Conservation (phyloP, 2,329 filamentous ascomycete species). For the Botrytis porri region DNA sequence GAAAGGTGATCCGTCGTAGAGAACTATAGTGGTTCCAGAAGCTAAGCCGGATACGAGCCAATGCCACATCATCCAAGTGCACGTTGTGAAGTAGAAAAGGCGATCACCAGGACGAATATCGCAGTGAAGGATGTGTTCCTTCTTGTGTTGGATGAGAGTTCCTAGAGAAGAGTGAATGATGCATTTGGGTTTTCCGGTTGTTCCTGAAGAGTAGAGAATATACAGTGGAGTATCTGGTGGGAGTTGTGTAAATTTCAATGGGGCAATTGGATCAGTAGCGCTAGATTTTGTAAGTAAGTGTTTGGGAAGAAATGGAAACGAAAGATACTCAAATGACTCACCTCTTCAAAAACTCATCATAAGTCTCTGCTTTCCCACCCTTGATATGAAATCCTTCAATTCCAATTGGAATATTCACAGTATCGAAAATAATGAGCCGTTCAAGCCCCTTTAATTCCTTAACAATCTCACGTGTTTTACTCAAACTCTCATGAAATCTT, state of each 20-base stretch:
- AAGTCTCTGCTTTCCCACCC: conserved; percentile 42
- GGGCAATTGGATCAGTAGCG: conserved; percentile 35
- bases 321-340: conserved; percentile 20
- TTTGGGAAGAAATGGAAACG: conserved; percentile 27
- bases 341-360: conserved; percentile 44
- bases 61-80: conserved; percentile 99
- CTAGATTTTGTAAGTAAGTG: conserved; percentile 24
- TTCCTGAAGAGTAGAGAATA: conserved; percentile 90
- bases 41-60: conserved; percentile 88
- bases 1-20: conserved; percentile 94
- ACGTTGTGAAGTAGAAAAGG: conserved; percentile 91
- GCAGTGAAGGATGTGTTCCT: conserved; percentile 86
- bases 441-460: conserved; percentile 59
- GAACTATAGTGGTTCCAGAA: conserved; percentile 74
- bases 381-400: conserved; percentile 24
- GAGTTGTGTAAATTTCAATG: conserved; percentile 70
- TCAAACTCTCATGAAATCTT: conserved; percentile 75
- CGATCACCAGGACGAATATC: conserved; percentile 70
- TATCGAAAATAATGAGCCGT: conserved; percentile 71
- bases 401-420: conserved; percentile 45
- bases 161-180: conserved; percentile 91
- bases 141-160: conserved; percentile 93
- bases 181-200: conserved; percentile 82
- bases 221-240: conserved; percentile 86
- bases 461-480: conserved; percentile 77